Percentiles rank a stretch among this genome's conserved stretches.
phyloP scores from a whole-genome alignment of 75 land plant genomes.

The Ceratopteris richardii region DNA sequence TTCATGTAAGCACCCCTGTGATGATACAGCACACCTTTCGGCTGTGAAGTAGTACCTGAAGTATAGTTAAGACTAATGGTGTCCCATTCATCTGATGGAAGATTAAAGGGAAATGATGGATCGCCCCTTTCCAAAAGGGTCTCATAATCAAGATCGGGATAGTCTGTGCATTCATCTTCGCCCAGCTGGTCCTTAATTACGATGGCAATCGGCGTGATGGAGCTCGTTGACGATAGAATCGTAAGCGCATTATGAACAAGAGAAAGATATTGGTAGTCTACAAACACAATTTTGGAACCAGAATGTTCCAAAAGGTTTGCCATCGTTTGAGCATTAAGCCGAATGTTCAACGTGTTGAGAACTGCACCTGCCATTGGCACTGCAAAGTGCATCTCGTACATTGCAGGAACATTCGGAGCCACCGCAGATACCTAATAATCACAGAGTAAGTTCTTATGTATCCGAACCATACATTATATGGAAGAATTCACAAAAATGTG shows the following conservation, averaged over 20 bases:
- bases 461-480: too few relatives aligned
- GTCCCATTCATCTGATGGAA: slow-evolving; percentile 56
- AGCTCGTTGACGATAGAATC: slow-evolving; percentile 16
- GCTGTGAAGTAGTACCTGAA: slow-evolving; percentile 72
- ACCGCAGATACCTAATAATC: slow-evolving; percentile 65
- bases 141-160: slow-evolving; percentile 44
- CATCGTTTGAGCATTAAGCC: slow-evolving; percentile 55
- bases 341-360: slow-evolving; percentile 52
- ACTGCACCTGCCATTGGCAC: slow-evolving; percentile 75
- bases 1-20: slow-evolving; percentile 52
- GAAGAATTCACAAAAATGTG: too few relatives aligned
- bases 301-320: slow-evolving; percentile 42
- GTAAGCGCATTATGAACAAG: slow-evolving; percentile 31
- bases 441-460: too few relatives aligned
- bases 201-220: slow-evolving; percentile 35
- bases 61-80: slow-evolving; percentile 69
- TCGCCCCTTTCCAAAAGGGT: slow-evolving; percentile 37
- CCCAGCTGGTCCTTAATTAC: slow-evolving; percentile 37
- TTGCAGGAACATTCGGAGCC: slow-evolving; percentile 66
- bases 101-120: slow-evolving; percentile 30
- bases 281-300: slow-evolving; percentile 46
- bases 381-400: slow-evolving; percentile 82
- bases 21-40: slow-evolving; percentile 71
- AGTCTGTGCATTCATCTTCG: slow-evolving; percentile 4
- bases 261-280: slow-evolving; percentile 40